These are phyloP conservation scores for Ophiocordyceps camponoti-floridani DNA, from an alignment of 2,329 filamentous ascomycete genomes.

Conservation along the genomic window DNA sequence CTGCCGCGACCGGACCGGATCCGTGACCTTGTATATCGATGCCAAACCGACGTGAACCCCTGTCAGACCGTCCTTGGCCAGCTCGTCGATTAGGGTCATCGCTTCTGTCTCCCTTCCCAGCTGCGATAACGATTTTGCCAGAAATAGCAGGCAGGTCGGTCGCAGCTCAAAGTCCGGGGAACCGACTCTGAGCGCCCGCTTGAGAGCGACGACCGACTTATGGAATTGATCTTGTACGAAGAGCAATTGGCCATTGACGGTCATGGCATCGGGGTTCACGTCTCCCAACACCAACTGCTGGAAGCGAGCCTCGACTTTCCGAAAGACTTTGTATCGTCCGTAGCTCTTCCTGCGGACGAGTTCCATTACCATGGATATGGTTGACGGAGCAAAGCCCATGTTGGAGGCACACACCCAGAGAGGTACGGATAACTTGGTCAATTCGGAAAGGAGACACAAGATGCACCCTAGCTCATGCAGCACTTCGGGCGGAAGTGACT, in stretches of 20 bases:
- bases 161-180: slow-evolving; percentile 10
- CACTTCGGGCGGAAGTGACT: slow-evolving; percentile 4
- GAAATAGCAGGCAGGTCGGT: slow-evolving; percentile 8
- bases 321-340: slow-evolving; percentile 7
- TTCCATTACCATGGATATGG: slow-evolving; percentile 10
- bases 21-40: slow-evolving; percentile 6
- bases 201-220: slow-evolving; percentile 7
- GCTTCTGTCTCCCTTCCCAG: slow-evolving; percentile 9
- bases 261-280: slow-evolving; percentile 17
- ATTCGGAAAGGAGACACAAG: slow-evolving; percentile 5
- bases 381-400: slow-evolving; percentile 12
- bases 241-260: slow-evolving; percentile 13
- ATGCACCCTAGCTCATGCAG: slow-evolving; percentile 13
- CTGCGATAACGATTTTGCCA: slow-evolving; percentile 9
- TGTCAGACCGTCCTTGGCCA: slow-evolving; percentile 6
- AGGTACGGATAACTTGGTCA: slow-evolving; percentile 5
- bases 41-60: slow-evolving; percentile 12
- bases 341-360: slow-evolving; percentile 5
- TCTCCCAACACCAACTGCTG: slow-evolving; percentile 11
- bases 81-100: slow-evolving; percentile 5
- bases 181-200: slow-evolving; percentile 8
- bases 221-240: slow-evolving; percentile 8
- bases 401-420: slow-evolving; percentile 16
- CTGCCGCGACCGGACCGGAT: slow-evolving; percentile 8
- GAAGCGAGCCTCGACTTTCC: slow-evolving; percentile 11